These are phyloP conservation scores for Nicotiana paniculata DNA, from an alignment of 257 asterid genomes.

Conservation along the genomic window DNA sequence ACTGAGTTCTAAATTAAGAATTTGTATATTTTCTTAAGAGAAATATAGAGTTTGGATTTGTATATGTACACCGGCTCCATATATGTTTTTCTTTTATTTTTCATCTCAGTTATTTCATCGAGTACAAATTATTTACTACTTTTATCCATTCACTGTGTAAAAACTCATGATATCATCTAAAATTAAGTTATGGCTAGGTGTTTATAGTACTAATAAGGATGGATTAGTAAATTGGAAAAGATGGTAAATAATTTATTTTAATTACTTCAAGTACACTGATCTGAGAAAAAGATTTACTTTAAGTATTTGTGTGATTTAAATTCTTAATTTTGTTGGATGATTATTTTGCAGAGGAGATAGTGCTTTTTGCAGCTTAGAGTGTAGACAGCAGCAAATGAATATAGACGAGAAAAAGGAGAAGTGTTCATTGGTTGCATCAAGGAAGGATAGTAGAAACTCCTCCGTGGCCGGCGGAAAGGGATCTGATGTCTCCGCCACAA, in stretches of 20 bases:
- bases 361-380: slow-evolving; percentile 13
- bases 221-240: background rate
- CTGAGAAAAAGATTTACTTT: background rate
- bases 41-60: too few species aligned
- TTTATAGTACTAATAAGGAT: background rate
- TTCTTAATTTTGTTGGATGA: background rate
- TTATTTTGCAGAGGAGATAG: slow-evolving; percentile 7
- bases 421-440: background rate
- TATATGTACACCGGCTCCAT: too few species aligned
- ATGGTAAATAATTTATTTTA: background rate
- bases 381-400: slow-evolving; percentile 10
- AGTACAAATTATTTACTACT: too few species aligned
- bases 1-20: too few species aligned
- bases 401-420: slow-evolving; percentile 9
- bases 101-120: too few species aligned
- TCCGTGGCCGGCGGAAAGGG: background rate
- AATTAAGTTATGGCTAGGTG: background rate
- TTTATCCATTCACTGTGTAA: background rate
- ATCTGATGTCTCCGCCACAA: slow-evolving; percentile 5
- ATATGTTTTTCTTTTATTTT: too few species aligned
- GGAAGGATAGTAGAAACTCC: background rate
- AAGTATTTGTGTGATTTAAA: background rate
- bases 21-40: too few species aligned
- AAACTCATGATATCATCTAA: background rate
- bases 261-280: too few species aligned